Percentiles rank a stretch among this genome's conserved stretches.
Evolutionary conservation across 1,284 basidiomycete genomes (phyloP).

Genomic region (Ustilago esculenta): DNA sequence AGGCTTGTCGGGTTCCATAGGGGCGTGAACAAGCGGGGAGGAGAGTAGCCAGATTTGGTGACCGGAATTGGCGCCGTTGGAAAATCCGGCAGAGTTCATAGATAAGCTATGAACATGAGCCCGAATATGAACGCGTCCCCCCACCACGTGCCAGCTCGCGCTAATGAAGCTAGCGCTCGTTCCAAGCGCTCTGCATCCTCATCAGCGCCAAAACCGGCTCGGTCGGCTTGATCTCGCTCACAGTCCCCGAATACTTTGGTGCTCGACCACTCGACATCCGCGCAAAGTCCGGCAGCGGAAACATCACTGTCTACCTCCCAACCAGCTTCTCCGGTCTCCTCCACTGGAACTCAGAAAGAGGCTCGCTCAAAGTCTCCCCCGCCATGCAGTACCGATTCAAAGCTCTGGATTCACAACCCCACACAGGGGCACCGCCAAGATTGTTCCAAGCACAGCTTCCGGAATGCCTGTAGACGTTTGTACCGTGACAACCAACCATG

Average conservation of each 20-base stretch:
- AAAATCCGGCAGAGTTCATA: too few relatives aligned
- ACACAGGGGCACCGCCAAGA: conserved; percentile 51
- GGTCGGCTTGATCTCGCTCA: conserved; percentile 28
- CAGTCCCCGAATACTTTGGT: conserved; percentile 45
- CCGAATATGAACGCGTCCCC: too few relatives aligned
- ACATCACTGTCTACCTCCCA: conserved; percentile 51
- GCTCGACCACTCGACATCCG: conserved; percentile 50
- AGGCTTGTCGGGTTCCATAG: too few relatives aligned
- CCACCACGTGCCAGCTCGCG: too few relatives aligned
- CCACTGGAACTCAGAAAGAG: conserved; percentile 54
- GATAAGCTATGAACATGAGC: too few relatives aligned
- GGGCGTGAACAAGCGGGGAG: too few relatives aligned
- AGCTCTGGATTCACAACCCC: conserved; percentile 30
- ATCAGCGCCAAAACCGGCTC: conserved; percentile 37
- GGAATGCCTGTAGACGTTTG: conserved; percentile 49
- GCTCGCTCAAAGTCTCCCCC: conserved; percentile 47
- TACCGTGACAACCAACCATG: conserved; percentile 33
- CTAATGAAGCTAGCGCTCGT: too few relatives aligned
- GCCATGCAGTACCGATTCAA: conserved; percentile 36
- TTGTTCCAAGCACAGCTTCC: conserved; percentile 38
- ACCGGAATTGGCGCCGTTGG: too few relatives aligned
- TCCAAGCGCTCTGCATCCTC: too few relatives aligned
- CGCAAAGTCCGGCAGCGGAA: conserved; percentile 41
- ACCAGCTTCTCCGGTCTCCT: conserved; percentile 53
- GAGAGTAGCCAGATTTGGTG: too few relatives aligned